Percentiles rank a stretch among this genome's conserved stretches.
Evolutionary conservation across 208 protist species (phyloP).

Genomic region (Acanthamoeba rhysodes): DNA sequence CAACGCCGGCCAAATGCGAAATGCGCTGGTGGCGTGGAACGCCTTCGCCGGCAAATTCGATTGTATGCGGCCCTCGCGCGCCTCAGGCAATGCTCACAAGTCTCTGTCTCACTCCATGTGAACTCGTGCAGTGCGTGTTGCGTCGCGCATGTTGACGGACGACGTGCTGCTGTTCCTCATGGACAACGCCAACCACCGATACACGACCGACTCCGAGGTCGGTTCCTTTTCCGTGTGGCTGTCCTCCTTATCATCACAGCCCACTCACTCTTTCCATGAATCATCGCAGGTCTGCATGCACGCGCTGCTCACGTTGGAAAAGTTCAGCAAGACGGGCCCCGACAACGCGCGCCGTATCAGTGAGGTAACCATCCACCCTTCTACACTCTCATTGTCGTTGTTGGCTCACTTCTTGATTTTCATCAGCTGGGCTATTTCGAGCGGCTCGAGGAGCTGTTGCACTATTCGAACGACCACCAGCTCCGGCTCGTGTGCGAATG

Average conservation of each 20-base stretch:
- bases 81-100: neutral
- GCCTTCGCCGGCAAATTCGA: conserved; percentile 59
- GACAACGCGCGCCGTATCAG: conserved; percentile 29
- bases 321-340: neutral
- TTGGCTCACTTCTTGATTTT: neutral
- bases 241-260: no score
- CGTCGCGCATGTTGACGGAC: conserved; percentile 18
- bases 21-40: conserved; percentile 49
- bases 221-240: neutral
- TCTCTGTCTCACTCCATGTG: neutral
- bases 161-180: conserved; percentile 38
- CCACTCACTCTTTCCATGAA: no score
- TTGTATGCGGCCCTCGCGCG: neutral
- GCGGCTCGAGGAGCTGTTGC: neutral
- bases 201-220: conserved; percentile 43
- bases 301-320: conserved; percentile 22
- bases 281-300: conserved; percentile 29
- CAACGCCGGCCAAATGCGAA: conserved; percentile 14
- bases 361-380: neutral
- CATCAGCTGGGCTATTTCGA: neutral
- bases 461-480: neutral
- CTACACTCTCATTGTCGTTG: no score
- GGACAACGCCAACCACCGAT: conserved; percentile 22
- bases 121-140: neutral
- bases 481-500: conserved; percentile 20